phyloP scores from a whole-genome alignment of 768 basidiomycete genomes.

The Multifurca ochricompacta region DNA sequence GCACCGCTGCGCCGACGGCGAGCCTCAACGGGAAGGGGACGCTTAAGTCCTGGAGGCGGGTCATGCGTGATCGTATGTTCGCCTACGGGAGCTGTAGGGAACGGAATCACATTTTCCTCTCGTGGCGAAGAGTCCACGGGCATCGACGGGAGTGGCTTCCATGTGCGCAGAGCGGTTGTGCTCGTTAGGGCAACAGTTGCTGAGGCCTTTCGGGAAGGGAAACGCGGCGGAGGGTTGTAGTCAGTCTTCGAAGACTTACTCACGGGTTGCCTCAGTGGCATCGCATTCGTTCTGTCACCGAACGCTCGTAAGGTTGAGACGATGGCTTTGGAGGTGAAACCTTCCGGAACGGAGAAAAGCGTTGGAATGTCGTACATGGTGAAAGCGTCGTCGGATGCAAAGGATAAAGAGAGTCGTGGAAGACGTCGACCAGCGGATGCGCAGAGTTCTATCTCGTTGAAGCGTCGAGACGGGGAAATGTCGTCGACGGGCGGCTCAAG shows the following conservation, averaged over 20 bases:
- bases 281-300: constrained; percentile 12
- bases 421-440: constrained; percentile 8
- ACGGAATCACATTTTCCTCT: constrained; percentile 7
- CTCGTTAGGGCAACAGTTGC: constrained; percentile 18
- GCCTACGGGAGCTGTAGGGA: not conserved
- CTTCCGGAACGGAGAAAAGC: constrained; percentile 7
- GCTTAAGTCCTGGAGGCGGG: constrained; percentile 7
- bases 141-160: not conserved
- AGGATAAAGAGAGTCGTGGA: constrained; percentile 3
- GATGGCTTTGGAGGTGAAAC: constrained; percentile 8
- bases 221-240: constrained; percentile 3
- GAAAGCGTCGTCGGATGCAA: not conserved
- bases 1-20: constrained; percentile 15
- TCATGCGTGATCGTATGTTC: not conserved
- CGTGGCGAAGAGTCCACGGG: not conserved
- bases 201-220: constrained; percentile 14
- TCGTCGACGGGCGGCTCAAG: constrained; percentile 3
- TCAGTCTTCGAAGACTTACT: not conserved
- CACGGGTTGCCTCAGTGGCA: constrained; percentile 1
- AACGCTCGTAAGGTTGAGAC: constrained; percentile 11
- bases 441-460: not conserved
- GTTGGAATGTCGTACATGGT: constrained; percentile 15
- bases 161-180: constrained; percentile 12
- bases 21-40: constrained; percentile 7
- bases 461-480: not conserved